A percentile compares a stretch with the other conserved stretches of the same genome.
These are phyloP conservation scores for Apiospora malaysiana DNA, from an alignment of 2,329 filamentous ascomycete species.

Conservation along the genomic window DNA sequence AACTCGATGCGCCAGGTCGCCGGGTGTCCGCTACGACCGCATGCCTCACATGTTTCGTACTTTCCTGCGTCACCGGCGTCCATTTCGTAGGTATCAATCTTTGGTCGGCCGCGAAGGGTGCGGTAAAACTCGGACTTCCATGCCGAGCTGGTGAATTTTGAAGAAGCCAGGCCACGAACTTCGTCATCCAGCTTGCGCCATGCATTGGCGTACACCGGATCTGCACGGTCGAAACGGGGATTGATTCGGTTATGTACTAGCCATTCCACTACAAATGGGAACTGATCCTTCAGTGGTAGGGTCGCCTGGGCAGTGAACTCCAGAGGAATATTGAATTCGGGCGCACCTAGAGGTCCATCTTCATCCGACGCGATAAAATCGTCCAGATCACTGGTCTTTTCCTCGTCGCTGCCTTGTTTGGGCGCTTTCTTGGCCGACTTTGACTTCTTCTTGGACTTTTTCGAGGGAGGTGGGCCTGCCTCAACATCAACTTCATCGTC, in stretches of 20 bases:
- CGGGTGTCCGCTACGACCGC: slow-evolving; percentile 71
- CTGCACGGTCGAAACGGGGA: slow-evolving; percentile 66
- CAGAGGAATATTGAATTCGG: slow-evolving; percentile 65
- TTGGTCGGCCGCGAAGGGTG: slow-evolving; percentile 69
- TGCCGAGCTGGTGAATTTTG: slow-evolving; percentile 73
- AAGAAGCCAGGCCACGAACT: slow-evolving; percentile 69
- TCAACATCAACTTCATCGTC: slow-evolving; percentile 40
- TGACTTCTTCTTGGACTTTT: slow-evolving; percentile 20
- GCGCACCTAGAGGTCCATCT: slow-evolving; percentile 61
- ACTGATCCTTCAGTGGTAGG: slow-evolving; percentile 73
- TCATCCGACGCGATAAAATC: slow-evolving; percentile 73
- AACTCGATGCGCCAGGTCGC: slow-evolving; percentile 70
- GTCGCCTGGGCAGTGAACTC: slow-evolving; percentile 71
- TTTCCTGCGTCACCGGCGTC: slow-evolving; percentile 44
- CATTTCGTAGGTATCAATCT: slow-evolving; percentile 57
- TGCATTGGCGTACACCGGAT: slow-evolving; percentile 70
- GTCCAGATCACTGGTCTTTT: slow-evolving; percentile 46
- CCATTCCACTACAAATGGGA: slow-evolving; percentile 78
- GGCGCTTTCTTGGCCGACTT: slow-evolving; percentile 26
- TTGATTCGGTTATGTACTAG: slow-evolving; percentile 81
- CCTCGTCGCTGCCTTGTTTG: slow-evolving; percentile 31
- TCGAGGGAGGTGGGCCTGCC: slow-evolving; percentile 32
- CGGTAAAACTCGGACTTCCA: slow-evolving; percentile 73
- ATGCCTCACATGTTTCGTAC: slow-evolving; percentile 68
- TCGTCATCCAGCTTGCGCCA: slow-evolving; percentile 77